phyloP scores from a whole-genome alignment of 441 rosid genomes.

The Cnidoscolus chayamansa region DNA sequence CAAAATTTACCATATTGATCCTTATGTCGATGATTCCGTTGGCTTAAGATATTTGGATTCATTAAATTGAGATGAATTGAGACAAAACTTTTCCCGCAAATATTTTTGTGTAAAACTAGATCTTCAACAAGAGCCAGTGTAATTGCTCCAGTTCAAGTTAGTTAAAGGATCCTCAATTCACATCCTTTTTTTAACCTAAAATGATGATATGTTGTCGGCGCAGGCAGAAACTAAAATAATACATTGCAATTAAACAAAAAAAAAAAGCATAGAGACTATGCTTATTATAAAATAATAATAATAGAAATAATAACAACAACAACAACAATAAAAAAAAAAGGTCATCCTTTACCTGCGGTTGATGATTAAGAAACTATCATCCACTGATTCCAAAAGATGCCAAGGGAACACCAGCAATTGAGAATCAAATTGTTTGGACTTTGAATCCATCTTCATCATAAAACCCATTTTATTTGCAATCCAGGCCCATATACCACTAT shows the following conservation, averaged over 20 bases:
- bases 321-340: constrained; percentile 4
- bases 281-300: neutral
- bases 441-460: constrained; percentile 38
- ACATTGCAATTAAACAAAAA: neutral
- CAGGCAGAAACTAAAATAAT: neutral
- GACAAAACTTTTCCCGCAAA: neutral
- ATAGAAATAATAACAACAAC: too few relatives aligned
- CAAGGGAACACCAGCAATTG: constrained; percentile 64
- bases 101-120: neutral
- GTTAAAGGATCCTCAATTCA: neutral
- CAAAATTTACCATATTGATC: constrained; percentile 2
- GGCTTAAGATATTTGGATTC: constrained; percentile 1
- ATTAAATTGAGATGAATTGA: neutral
- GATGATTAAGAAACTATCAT: constrained; percentile 47
- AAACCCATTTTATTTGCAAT: constrained; percentile 56
- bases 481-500: constrained; percentile 63
- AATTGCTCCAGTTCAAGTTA: neutral
- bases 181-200: neutral
- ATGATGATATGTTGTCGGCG: neutral
- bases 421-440: constrained; percentile 48
- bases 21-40: neutral
- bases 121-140: neutral
- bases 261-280: neutral
- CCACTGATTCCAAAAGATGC: constrained; percentile 68
- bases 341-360: constrained; percentile 51